Conservation (phyloP, 495 filamentous ascomycete species). For the Aspergillus taichungensis region DNA sequence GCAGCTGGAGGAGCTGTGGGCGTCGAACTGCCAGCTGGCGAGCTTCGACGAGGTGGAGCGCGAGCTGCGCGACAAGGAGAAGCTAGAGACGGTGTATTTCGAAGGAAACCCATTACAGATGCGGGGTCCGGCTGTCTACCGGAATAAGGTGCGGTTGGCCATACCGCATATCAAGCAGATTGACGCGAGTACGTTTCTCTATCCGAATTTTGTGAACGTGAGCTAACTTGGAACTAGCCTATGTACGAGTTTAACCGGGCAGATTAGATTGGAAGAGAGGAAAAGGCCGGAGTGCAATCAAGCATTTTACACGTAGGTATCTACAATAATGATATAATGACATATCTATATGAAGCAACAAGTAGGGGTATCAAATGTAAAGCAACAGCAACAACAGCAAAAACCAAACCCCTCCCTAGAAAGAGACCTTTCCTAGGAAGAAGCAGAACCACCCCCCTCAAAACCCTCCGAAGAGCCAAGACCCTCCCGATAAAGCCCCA, state of each 20-base stretch:
- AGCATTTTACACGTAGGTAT: not conserved
- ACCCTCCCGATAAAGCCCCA: slow-evolving; percentile 19
- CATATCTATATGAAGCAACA: slow-evolving; percentile 1
- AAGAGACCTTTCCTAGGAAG: not conserved
- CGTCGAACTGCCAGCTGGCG: slow-evolving; percentile 73
- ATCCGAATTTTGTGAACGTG: not conserved
- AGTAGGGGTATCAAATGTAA: too few species aligned
- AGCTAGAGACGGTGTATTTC: slow-evolving; percentile 89
- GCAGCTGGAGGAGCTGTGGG: slow-evolving; percentile 87
- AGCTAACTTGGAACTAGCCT: too few species aligned
- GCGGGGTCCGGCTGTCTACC: slow-evolving; percentile 64
- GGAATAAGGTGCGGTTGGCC: slow-evolving; percentile 85
- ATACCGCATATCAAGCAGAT: slow-evolving; percentile 86
- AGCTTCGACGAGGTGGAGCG: slow-evolving; percentile 79
- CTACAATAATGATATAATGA: slow-evolving; percentile 1
- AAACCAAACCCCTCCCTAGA: too few species aligned
- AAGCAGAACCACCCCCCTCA: not conserved
- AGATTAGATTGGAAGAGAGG: not conserved
- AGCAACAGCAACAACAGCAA: too few species aligned
- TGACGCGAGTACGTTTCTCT: slow-evolving; percentile 78
- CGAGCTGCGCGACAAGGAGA: slow-evolving; percentile 66
- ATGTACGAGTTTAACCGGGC: too few species aligned
- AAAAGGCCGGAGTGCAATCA: not conserved
- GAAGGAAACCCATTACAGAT: slow-evolving; percentile 90
- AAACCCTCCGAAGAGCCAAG: not conserved